Evolutionary conservation across 2,329 filamentous ascomycete genomes (phyloP), one percentile per base, ranked within the genome.

Genomic region (Acrodontium crateriforme): DNA sequence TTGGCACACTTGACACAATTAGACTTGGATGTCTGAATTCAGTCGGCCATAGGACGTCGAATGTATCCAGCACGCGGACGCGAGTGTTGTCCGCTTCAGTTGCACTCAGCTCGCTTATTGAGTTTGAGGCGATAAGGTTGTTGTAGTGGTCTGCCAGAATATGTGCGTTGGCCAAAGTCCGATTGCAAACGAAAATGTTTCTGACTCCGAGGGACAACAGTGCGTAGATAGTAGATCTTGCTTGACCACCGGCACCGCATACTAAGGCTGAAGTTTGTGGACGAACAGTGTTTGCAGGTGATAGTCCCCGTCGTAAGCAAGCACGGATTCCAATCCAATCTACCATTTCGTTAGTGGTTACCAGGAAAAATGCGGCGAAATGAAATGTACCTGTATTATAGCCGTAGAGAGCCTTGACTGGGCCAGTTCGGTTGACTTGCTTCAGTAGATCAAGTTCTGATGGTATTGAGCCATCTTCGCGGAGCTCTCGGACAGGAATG

Each of bases 291-390:
- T 72, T 72, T 3, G 77, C 74, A 0, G 79, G 79, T 1, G 78
- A 83, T 2, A 84, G 59, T 2, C 78, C 78, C 17, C 77, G 65
- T 5, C 74, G 67, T 22, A 85, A 69, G 45, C 77, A 83, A 3
- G 75, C 77, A 29, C 75, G 62, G 22, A 85, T 79, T 4, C 79
- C 79, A 18, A 83, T 77, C 74, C 79, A 85, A 49, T 85, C 79
- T 36, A 16, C 18, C 4, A 3, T 12, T n/a, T 17, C 20, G 27
- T 21, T 30, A 17, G 8, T 18, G 8, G 11, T 7, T 10, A 4
- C 3, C 6, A 30, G 4, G n/a, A 13, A 6, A 7, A 14, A 8
- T n/a, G 2, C 3, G 10, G 11, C 7, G 11, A 7, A 19, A 9
- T 10, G 8, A 14, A n/a, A 16, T 29, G 14, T 27, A 35, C 33